Evolutionary conservation across 1,139 yeast species (phyloP), one percentile per base, ranked within the genome.

Genomic region (Casaregolazyma lundiana): DNA sequence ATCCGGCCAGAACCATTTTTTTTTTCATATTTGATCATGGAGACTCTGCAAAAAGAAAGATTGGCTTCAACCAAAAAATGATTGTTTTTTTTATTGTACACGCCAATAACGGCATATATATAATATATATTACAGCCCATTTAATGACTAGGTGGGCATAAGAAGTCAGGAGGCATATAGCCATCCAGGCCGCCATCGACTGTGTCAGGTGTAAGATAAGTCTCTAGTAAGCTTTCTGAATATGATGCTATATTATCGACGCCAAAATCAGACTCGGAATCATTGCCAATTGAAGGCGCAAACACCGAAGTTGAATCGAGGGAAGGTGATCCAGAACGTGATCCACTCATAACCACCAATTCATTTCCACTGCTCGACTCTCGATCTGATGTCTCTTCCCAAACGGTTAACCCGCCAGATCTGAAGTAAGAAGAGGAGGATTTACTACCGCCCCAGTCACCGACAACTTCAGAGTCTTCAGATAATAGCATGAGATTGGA

Each of bases 201-300:
- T 15, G 58, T 52, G 42, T 56, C 59, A 8, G 60, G 60, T 13
- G 60, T 54, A 26, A 56, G 48, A 47, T 57, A 57, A 30, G 54
- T 51, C 29, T 57, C 61, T 17, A 57, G 41, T 35, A 55, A 50
- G 26, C 45, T 44, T 24, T 51, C 55, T 15, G 52, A 41, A 18
- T 41, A 37, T 7, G 46, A 38, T 9, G 34, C 35, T 7, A 43
- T 16, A 29, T 30, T 37, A 15, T 38, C 46, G 11, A 6, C 32
- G 32, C 32, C 32, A 11, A 26, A 26, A 7, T 26, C 32, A 26
- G 32, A 26, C 32, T 26, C 32, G 13, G 32, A 26, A 26, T 26
- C 32, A 26, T 26, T 26, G 32, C 32, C 32, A 26, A 26, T 26
- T 4, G 32, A n/a, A 13, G 11, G 32, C 6, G 15, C 13, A 11